Conservation (phyloP, 257 asterid genomes). For the Jacaranda copaia region DNA sequence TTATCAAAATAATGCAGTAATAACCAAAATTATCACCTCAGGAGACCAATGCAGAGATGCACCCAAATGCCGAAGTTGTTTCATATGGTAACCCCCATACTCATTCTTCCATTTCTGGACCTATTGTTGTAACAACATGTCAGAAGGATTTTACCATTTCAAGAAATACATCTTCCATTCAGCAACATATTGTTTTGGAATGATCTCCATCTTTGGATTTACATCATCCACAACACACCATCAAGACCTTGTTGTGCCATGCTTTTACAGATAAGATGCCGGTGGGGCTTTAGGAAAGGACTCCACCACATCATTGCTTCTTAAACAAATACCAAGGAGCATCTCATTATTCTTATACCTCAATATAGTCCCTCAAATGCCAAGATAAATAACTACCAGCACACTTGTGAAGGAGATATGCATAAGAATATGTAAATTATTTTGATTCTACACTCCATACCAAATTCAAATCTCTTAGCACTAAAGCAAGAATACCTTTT, state of each 20-base stretch:
- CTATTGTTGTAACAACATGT: background rate
- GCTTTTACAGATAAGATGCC: too few species aligned
- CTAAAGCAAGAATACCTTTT: constrained; percentile 53
- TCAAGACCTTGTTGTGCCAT: too few species aligned
- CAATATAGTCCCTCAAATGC: too few species aligned
- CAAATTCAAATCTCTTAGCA: background rate
- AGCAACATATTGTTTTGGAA: too few species aligned
- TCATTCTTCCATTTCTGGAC: constrained; percentile 75
- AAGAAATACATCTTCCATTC: constrained; percentile 57
- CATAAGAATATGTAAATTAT: background rate
- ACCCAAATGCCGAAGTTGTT: constrained; percentile 25
- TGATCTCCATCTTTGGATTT: too few species aligned
- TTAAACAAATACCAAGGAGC: too few species aligned
- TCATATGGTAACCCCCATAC: constrained; percentile 87
- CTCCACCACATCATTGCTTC: too few species aligned
- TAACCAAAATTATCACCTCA: constrained; percentile 63
- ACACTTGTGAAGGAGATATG: constrained; percentile 10
- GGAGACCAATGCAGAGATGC: constrained; percentile 92
- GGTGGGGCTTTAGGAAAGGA: too few species aligned
- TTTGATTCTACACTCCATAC: background rate
- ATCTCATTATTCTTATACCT: too few species aligned
- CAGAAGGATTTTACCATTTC: constrained; percentile 14
- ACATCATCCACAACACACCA: too few species aligned
- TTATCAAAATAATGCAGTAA: constrained; percentile 27
- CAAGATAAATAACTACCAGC: background rate